Percentiles rank a stretch among this genome's conserved stretches.
Evolutionary conservation across 176 grass and related monocot species (phyloP).

Genomic region (Eragrostis curvula): DNA sequence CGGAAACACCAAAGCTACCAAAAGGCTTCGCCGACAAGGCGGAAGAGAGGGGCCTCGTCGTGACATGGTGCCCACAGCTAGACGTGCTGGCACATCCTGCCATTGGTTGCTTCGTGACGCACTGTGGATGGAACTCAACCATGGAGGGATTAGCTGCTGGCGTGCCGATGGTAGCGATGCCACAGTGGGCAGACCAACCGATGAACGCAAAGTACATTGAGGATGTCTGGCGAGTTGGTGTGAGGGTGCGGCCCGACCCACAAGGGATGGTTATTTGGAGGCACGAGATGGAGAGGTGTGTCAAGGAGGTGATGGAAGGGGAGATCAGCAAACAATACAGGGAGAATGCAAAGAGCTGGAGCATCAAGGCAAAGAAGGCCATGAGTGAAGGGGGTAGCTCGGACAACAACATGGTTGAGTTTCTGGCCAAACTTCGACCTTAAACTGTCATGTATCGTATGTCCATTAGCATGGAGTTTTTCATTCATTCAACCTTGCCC

Average conservation of each 20-base stretch:
- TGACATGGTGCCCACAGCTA: slow-evolving; percentile 64
- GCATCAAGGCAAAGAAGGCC: slow-evolving; percentile 40
- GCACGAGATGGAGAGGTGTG: slow-evolving; percentile 35
- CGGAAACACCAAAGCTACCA: slow-evolving; percentile 39
- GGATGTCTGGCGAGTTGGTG: slow-evolving; percentile 58
- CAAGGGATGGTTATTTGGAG: background rate
- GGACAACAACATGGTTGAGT: slow-evolving; percentile 39
- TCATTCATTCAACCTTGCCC: too few relatives aligned
- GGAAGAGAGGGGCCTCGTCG: slow-evolving; percentile 11
- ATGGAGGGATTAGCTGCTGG: slow-evolving; percentile 3
- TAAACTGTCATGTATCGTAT: too few relatives aligned
- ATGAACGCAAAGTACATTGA: slow-evolving; percentile 67
- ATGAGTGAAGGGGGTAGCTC: slow-evolving; percentile 54
- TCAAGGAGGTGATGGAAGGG: slow-evolving; percentile 44
- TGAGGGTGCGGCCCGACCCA: slow-evolving; percentile 28
- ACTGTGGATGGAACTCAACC: slow-evolving; percentile 72
- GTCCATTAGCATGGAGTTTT: too few relatives aligned
- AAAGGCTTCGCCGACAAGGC: slow-evolving; percentile 17
- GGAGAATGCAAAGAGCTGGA: slow-evolving; percentile 45
- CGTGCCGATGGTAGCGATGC: slow-evolving; percentile 49
- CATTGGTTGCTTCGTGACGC: slow-evolving; percentile 66
- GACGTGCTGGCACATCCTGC: slow-evolving; percentile 57
- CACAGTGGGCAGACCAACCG: slow-evolving; percentile 69
- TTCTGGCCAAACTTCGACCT: slow-evolving; percentile 4
- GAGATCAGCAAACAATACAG: slow-evolving; percentile 25